phyloP scores from a whole-genome alignment of 225 moss, liverwort and hornwort species.

The Climacium dendroides region DNA sequence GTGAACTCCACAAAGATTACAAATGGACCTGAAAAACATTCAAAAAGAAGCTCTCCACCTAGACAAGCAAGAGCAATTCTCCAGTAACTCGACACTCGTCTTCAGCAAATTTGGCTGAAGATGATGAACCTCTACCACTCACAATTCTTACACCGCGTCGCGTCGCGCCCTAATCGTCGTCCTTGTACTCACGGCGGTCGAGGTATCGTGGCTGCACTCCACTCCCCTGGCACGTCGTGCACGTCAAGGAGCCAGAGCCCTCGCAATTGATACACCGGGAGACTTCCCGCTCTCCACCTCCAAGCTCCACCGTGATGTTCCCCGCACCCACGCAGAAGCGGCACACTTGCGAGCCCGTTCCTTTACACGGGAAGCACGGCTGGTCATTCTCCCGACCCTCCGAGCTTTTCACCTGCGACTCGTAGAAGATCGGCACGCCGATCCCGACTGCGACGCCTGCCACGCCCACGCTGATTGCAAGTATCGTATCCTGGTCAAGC shows the following conservation, averaged over 20 bases:
- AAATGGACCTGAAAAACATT: neutral
- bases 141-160: neutral
- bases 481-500: constrained; percentile 43
- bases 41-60: neutral
- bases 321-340: constrained; percentile 88
- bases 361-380: constrained; percentile 96
- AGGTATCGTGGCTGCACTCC: constrained; percentile 95
- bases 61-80: neutral
- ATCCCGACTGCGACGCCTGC: constrained; percentile 84
- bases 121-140: neutral
- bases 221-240: constrained; percentile 83
- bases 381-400: constrained; percentile 79
- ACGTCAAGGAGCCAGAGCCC: constrained; percentile 58
- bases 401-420: constrained; percentile 87
- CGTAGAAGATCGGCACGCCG: constrained; percentile 90
- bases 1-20: neutral
- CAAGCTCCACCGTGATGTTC: constrained; percentile 82
- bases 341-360: constrained; percentile 76
- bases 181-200: constrained; percentile 95
- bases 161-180: constrained; percentile 55
- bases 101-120: constrained; percentile 10
- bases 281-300: constrained; percentile 65
- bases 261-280: constrained; percentile 93
- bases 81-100: neutral
- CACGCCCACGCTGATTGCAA: constrained; percentile 79